Evolutionary conservation across 805 yeast species (phyloP), one percentile per base, ranked within the genome.

Genomic region (Teunomyces panamensis): DNA sequence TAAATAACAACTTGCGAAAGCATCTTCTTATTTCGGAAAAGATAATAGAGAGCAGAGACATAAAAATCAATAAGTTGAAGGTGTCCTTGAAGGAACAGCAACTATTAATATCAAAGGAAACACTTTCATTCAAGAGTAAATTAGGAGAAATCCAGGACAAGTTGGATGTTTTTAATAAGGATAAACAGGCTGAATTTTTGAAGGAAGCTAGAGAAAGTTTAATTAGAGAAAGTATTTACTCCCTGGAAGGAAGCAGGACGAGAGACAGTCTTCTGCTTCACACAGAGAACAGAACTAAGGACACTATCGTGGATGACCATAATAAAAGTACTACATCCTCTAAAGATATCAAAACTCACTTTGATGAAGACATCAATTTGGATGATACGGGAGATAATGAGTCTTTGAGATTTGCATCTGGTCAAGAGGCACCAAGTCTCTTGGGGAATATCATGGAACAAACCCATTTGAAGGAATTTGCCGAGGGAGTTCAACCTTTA

Each of bases 1-100:
- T 83, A 58, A 86, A 86, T 58, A 65, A 73, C 28, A 69, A 77
- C 43, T 64, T 86, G 30, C 71, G 79, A 44, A 79, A 74, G 54
- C 89, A 85, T 54, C 67, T 84, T 14, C 69, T 71, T 26, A 69
- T 81, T 3, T 71, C 81, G 34, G 80, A 80, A 49, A 75, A 79
- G 51, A 74, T 85, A 49, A 75, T 84, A 28, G 83, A 78, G 14
- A 67, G 80, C 13, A 74, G 89, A 46, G 79, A 79, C 49, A 73
- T 72, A 45, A 73, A 85, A 43, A 84, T 86, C 43, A 70, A 71
- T 45, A 73, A 77, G 28, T 67, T 86, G 42, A 84, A 83, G 52
- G 50, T 55, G 9, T 63, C 78, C 30, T 64, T 84, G 46, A 63
- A 65, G 30, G 79, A 77, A n/a, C 80, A 83, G 50, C 81, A 79